Evolutionary conservation across 2,329 filamentous ascomycete genomes (phyloP), one percentile per base, ranked within the genome.

Genomic region (Aciculosporium take): DNA sequence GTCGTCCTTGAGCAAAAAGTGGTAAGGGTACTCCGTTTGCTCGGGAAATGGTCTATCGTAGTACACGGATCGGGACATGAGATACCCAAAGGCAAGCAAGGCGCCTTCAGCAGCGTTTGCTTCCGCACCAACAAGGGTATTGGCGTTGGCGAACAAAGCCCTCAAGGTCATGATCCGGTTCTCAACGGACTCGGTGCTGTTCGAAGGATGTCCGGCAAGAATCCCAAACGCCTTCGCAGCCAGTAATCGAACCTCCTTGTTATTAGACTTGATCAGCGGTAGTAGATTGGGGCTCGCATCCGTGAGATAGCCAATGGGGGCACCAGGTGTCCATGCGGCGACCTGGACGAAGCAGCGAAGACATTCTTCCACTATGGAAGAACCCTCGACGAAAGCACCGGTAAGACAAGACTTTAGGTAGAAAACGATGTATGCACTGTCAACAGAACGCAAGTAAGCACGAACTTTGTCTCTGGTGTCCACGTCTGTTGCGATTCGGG

Each of bases 221-320:
- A 94, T 81, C 1, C 87, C 88, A 50, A 87, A 76, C 0, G 77
- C 73, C 45, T 77, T 78, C 13, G 85, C 79, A 1, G 79, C 79
- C 23, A 80, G 65, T 29, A 68, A 65, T 28, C 88, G 73, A 5
- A 81, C 69, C 41, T 76, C 71, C 46, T 76, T 71, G 48, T 83
- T 81, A 55, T 88, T 91, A 5, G 83, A 86, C 46, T 69, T 70
- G 41, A 88, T 65, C 8, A 79, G 65, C 7, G 68, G 63, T 21
- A 80, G 57, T 15, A 93, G 61, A 35, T 71, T 67, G 6, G 59
- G 56, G 1, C 69, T 64, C 21, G 69, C 65, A 5, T 58, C 51
- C 1, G 69, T 61, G 20, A 85, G 57, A 10, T 62, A 57, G 7
- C 60, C 63, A 20, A 83, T 52, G 7, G 69, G 56, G 1, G 61